Conservation (phyloP, 805 yeast species). For the Ogataea philodendri region DNA sequence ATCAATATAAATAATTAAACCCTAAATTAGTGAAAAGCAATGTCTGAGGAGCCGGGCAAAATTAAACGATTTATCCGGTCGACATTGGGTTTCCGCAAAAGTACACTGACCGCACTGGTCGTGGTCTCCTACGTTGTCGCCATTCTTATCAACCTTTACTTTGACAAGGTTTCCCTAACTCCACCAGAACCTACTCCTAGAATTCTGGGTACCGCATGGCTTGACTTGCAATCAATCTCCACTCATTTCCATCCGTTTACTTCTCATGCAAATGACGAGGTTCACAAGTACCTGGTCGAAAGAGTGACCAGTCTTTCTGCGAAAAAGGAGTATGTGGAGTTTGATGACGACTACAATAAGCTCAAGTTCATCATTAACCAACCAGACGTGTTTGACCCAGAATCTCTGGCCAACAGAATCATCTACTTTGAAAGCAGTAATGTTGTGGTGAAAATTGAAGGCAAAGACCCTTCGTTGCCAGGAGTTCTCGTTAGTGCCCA, state of each 20-base stretch:
- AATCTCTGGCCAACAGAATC: constrained; percentile 43
- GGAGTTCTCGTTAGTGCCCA: constrained; percentile 82
- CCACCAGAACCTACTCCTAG: constrained; percentile 45
- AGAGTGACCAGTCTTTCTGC: constrained; percentile 40
- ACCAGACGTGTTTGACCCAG: constrained; percentile 46
- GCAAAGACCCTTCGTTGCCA: constrained; percentile 53
- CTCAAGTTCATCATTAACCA: constrained; percentile 45
- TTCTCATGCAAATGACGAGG: constrained; percentile 71
- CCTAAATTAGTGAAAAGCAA: constrained; percentile 3
- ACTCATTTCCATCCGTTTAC: constrained; percentile 71
- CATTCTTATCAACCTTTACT: constrained; percentile 32
- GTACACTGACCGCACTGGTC: constrained; percentile 59
- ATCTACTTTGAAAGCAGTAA: constrained; percentile 83
- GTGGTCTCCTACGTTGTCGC: constrained; percentile 45
- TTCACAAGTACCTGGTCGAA: constrained; percentile 61
- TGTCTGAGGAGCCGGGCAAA: constrained; percentile 21
- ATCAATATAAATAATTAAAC: constrained; percentile 1
- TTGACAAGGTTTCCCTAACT: constrained; percentile 40
- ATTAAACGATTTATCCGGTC: constrained; percentile 39
- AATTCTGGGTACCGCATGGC: constrained; percentile 54
- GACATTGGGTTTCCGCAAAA: constrained; percentile 68
- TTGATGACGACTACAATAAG: constrained; percentile 41
- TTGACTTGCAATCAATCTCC: constrained; percentile 68
- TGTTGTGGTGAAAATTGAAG: constrained; percentile 71
- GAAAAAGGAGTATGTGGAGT: constrained; percentile 34